Evolutionary conservation across 192 early-diverging fungal species (phyloP).

Genomic region (Entomortierella beljakovae): DNA sequence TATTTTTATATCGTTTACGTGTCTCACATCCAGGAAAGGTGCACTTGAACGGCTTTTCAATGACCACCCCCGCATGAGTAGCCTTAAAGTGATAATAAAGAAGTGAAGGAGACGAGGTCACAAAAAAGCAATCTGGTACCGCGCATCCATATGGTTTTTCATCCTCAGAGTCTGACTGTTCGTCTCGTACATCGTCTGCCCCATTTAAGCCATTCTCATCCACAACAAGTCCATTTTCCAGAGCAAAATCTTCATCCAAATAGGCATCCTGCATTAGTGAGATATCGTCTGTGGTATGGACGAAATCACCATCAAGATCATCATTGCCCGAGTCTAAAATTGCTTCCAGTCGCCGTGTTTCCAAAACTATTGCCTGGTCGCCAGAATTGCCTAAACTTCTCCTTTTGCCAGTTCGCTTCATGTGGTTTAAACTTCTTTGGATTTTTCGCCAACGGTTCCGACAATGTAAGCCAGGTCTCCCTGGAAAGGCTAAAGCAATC

Average conservation of each 20-base stretch:
- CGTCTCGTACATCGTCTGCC: constrained; percentile 8
- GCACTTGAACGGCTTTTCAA: constrained; percentile 82
- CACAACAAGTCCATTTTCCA: constrained; percentile 16
- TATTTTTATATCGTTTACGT: constrained; percentile 82
- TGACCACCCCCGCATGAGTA: constrained; percentile 21
- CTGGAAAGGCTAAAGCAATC: constrained; percentile 80
- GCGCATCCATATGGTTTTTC: constrained; percentile 53
- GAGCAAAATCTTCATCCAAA: constrained; percentile 29
- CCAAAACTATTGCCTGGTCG: constrained; percentile 8
- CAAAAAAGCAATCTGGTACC: constrained; percentile 34
- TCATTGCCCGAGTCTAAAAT: constrained; percentile 26
- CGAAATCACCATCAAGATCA: constrained; percentile 6
- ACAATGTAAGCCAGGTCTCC: constrained; percentile 81
- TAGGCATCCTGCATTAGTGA: constrained; percentile 28
- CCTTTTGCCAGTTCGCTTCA: constrained; percentile 41
- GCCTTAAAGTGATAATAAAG: constrained; percentile 50
- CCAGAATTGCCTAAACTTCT: constrained; percentile 9
- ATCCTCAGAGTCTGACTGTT: constrained; percentile 12
- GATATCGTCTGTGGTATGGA: constrained; percentile 18
- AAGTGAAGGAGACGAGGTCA: constrained; percentile 45
- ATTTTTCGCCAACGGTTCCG: constrained; percentile 85
- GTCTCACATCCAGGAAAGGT: constrained; percentile 79
- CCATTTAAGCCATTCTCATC: neutral
- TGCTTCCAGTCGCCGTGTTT: constrained; percentile 22
- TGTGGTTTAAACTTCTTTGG: constrained; percentile 63